Base-by-base conservation (phyloP, 768 basidiomycete species). In the Stropharia rugosoannulata region DNA sequence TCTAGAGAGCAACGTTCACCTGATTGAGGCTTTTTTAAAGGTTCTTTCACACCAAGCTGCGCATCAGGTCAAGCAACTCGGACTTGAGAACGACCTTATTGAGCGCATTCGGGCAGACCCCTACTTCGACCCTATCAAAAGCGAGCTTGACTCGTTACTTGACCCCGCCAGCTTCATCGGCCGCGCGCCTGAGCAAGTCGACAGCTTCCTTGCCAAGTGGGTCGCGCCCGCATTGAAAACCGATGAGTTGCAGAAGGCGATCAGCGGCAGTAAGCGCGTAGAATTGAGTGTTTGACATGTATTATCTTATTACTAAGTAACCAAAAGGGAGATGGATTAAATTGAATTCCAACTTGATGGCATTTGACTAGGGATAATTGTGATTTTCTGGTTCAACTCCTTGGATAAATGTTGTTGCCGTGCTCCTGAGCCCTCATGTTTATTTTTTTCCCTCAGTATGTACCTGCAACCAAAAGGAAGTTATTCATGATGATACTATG, bases 21-120 rank as follows among this genome's bases (percentile, higher is more conserved):
- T 18, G 48, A 40, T 46, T 39, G 57, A 40, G 38, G 45, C 40
- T 39, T 38, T 8, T 40, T 29, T 46, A 18, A 51, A 90, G 86
- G 91, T 98, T 10, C 80, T 98, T 12, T 95, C 93, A 10, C 97
- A 99, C 67, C 87, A 98, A 73, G 96, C 97, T 0, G 95, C 86
- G 0, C 80, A 90, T 58, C 94, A 95, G 67, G 97, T 98, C 60
- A 99, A 98, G 74, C 80, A 95, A 55, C 84, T 96, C 51, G 97
- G 97, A 3, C 81, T 92, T 16, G 90, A 94, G 74, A 98, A 99
- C 72, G 96, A 99, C 71, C 79, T 99, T 32, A 95, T 99, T 65
- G 90, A 90, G 49, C 85, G 97, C 47, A 82, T 98, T 58, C 82
- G 82, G 55, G 72, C 72, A 42, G 90, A 95, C 66, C 59, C 79